phyloP scores from a whole-genome alignment of 805 yeast species.

The Osmozyma mogii region DNA sequence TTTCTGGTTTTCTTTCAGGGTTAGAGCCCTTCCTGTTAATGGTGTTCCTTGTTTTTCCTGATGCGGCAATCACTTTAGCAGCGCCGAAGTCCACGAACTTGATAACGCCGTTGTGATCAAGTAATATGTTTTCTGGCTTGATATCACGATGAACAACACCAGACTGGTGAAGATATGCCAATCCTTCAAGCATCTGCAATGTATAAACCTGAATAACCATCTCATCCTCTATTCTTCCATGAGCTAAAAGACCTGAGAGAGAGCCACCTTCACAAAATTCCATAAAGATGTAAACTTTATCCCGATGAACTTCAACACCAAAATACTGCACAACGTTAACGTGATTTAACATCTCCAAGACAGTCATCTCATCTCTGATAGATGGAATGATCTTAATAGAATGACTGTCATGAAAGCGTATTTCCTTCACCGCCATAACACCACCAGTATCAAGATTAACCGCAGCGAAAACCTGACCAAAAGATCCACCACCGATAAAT shows the following conservation, averaged over 20 bases:
- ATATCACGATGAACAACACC: constrained; percentile 97
- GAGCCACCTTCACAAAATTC: constrained; percentile 97
- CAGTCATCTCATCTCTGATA: constrained; percentile 94
- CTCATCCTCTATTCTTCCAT: constrained; percentile 94
- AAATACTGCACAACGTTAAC: constrained; percentile 95
- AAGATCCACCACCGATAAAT: constrained; percentile 90
- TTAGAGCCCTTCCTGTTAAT: background rate
- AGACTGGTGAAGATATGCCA: constrained; percentile 87
- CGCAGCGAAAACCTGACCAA: constrained; percentile 91
- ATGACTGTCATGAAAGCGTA: constrained; percentile 81
- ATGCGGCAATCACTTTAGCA: constrained; percentile 77
- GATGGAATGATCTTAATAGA: constrained; percentile 80
- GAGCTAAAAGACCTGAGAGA: constrained; percentile 72
- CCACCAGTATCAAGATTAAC: constrained; percentile 92
- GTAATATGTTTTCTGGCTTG: constrained; percentile 86
- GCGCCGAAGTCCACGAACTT: constrained; percentile 98
- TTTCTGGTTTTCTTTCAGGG: constrained; percentile 14
- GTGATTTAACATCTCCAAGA: constrained; percentile 87
- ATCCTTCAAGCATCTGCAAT: constrained; percentile 87
- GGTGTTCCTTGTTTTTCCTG: constrained; percentile 35
- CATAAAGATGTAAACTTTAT: constrained; percentile 92
- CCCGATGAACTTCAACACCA: constrained; percentile 96
- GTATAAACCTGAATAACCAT: constrained; percentile 85
- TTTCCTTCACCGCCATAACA: constrained; percentile 94
- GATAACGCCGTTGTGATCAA: constrained; percentile 88